These are phyloP conservation scores for Amphichorda felina DNA, from an alignment of 2,329 filamentous ascomycete genomes.

Conservation along the genomic window DNA sequence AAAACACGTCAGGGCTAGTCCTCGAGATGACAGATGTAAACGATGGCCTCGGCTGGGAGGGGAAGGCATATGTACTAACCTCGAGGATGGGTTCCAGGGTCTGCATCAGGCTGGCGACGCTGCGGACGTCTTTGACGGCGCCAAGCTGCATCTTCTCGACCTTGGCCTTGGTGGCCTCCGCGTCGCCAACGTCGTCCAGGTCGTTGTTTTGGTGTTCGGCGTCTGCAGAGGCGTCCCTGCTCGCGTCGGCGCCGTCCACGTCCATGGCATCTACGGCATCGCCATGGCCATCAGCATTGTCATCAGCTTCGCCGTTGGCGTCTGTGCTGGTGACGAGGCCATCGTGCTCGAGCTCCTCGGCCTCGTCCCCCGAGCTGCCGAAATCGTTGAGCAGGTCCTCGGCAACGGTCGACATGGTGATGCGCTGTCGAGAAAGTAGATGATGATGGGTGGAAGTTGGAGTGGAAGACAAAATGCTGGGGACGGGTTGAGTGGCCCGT, in stretches of 20 bases:
- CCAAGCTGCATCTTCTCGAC: constrained; percentile 75
- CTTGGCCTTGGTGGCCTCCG: constrained; percentile 62
- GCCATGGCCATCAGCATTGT: constrained; percentile 41
- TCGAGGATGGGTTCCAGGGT: constrained; percentile 70
- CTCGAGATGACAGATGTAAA: constrained; percentile 51
- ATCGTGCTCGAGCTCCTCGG: constrained; percentile 47
- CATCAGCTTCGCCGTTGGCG: constrained; percentile 23
- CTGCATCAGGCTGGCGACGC: constrained; percentile 70
- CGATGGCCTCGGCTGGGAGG: constrained; percentile 16
- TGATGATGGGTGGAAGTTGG: no score
- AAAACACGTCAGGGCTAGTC: constrained; percentile 54
- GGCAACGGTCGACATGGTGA: constrained; percentile 72
- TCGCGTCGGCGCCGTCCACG: constrained; percentile 20
- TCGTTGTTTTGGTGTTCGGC: constrained; percentile 17
- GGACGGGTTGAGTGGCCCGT: no score
- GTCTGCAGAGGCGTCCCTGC: constrained; percentile 48
- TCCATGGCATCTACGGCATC: constrained; percentile 7
- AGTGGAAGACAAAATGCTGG: no score
- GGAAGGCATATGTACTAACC: constrained; percentile 41
- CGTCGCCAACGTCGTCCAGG: constrained; percentile 43
- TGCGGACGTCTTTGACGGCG: constrained; percentile 64
- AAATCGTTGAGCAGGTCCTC: constrained; percentile 81
- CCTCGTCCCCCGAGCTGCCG: constrained; percentile 57
- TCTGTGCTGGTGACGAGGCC: constrained; percentile 30
- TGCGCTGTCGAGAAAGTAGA: neutral